Conservation (phyloP, 179 eudicot genomes). For the Nepenthes alata region DNA sequence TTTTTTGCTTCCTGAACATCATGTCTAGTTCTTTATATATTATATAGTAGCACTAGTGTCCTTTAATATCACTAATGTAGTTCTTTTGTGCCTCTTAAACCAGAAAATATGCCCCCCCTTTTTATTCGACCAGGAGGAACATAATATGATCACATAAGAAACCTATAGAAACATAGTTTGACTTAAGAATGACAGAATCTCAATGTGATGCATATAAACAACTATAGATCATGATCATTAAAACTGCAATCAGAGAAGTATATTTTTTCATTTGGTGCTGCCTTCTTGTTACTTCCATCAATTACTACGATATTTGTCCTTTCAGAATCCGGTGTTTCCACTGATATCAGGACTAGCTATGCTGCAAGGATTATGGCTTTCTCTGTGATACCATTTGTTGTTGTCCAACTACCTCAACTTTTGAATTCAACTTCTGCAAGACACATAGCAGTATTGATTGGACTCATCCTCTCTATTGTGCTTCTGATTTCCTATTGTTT, state of each 20-base stretch:
- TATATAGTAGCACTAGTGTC: too few relatives aligned
- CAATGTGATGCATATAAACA: too few relatives aligned
- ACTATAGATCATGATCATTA: too few relatives aligned
- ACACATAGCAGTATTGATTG: constrained; percentile 30
- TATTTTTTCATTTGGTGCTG: not conserved
- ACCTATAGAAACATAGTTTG: too few relatives aligned
- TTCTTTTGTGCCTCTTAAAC: too few relatives aligned
- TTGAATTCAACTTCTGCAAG: constrained; percentile 29
- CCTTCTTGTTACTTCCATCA: not conserved
- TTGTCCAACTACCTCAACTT: constrained; percentile 48
- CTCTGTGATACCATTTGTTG: constrained; percentile 52
- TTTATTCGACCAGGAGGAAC: too few relatives aligned
- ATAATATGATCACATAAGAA: too few relatives aligned
- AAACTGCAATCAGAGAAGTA: too few relatives aligned
- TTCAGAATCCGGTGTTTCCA: constrained; percentile 42
- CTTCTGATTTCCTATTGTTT: constrained; percentile 34
- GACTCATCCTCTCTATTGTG: constrained; percentile 28
- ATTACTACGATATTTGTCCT: not conserved
- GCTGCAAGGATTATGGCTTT: constrained; percentile 57
- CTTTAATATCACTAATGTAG: too few relatives aligned
- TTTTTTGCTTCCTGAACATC: not conserved
- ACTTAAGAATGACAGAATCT: too few relatives aligned
- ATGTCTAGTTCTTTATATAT: too few relatives aligned
- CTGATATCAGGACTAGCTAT: constrained; percentile 49
- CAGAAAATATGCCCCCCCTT: too few relatives aligned